Base-by-base conservation (phyloP, 2,329 filamentous ascomycete genomes). In the Fusarium buharicum region DNA sequence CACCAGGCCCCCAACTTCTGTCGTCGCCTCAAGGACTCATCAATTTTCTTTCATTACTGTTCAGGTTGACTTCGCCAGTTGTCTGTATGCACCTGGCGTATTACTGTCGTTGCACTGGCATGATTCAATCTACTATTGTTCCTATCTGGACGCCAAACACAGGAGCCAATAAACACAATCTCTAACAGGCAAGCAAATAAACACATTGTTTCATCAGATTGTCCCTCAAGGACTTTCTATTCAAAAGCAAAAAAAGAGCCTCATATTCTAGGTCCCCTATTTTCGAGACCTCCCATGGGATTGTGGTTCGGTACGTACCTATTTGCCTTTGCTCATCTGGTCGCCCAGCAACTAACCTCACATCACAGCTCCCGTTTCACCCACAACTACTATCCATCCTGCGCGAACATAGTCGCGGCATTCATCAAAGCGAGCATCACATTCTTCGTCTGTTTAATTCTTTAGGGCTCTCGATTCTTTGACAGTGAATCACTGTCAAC, bases 1-100 rank as follows among this genome's bases (percentile, higher is more conserved):
- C 20, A 22, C 65, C 63, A 71, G 62, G 67, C 70, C 62, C 70
- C 69, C 50, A 62, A 70, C 56, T 64, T 71, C 55, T 55, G 17
- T 37, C 11, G 24, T 44, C 38, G 22, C 14, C 13, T 46, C 28
- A 12, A 38, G 34, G 49, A 39, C 16, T 45, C 38, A 20, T 24
- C 12, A n/a, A 33, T 24, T 30, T n/a, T n/a, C n/a, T n/a, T n/a
- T n/a, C 40, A 38, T 13, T 7, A 33, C 6, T 33, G n/a, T 33
- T 6, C 4, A 13, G 28, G 10, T 24, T 24, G 8, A 7, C 22
- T 24, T 24, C 6, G 10, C 28, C 28, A n/a, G n/a, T n/a, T 11
- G 28, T 30, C 13, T 12, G 28, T 30, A n/a, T n/a, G n/a, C n/a
- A n/a, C n/a, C n/a, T n/a, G 11, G 24, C 41, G 36, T 22, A 18